Evolutionary conservation across 2,329 filamentous ascomycete genomes (phyloP).

Genomic region (Tolypocladium tropicale): DNA sequence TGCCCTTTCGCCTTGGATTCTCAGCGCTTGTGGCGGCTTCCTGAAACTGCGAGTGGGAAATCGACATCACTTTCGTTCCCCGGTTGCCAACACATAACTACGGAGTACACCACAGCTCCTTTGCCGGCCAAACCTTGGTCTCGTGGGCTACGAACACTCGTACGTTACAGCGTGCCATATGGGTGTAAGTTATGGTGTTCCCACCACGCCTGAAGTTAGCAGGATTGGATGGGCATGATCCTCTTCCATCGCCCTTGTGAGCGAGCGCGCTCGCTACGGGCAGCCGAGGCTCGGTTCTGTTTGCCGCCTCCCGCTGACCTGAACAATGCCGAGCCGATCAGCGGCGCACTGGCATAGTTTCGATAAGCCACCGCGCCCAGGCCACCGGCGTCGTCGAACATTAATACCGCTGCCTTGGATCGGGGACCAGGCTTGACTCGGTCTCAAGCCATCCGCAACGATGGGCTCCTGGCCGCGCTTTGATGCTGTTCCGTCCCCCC

Average conservation of each 20-base stretch:
- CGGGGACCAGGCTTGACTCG: neutral
- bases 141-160: no score
- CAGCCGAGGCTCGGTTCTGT: no score
- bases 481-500: no score
- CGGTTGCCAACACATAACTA: no score
- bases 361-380: neutral
- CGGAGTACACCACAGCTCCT: neutral
- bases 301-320: neutral
- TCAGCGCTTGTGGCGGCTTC: neutral
- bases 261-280: no score
- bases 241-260: no score
- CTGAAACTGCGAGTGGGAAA: slow-evolving; percentile 1
- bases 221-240: no score
- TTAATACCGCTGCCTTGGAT: neutral
- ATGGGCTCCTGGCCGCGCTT: neutral
- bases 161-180: neutral
- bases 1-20: neutral
- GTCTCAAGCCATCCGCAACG: neutral
- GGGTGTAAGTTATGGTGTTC: neutral
- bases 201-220: neutral
- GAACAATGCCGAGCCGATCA: neutral
- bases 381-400: neutral
- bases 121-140: neutral
- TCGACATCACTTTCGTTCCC: neutral
- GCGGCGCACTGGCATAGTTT: neutral